Evolutionary conservation across 176 grass and related monocot genomes (phyloP).

Genomic region (Cenchrus purpureus): DNA sequence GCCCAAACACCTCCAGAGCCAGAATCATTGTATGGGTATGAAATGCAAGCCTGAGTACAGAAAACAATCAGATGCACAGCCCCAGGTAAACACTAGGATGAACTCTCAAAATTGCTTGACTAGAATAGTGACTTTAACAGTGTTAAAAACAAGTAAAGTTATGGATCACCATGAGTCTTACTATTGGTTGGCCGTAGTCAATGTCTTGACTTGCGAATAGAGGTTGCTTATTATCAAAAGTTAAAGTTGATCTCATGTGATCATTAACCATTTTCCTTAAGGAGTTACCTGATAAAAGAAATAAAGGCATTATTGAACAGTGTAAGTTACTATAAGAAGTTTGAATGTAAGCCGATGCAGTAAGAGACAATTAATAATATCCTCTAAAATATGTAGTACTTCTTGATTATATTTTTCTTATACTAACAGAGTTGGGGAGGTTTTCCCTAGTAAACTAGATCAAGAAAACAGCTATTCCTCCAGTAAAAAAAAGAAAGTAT

Average conservation of each 20-base stretch:
- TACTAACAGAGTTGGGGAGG: neutral
- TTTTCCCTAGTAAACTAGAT: neutral
- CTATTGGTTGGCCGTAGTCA: slow-evolving; percentile 56
- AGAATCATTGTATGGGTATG: slow-evolving; percentile 56
- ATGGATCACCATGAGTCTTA: slow-evolving; percentile 32
- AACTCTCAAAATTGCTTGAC: neutral
- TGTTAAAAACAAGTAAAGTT: neutral
- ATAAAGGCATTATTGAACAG: neutral
- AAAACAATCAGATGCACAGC: slow-evolving; percentile 16
- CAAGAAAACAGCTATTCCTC: neutral
- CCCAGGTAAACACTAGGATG: neutral
- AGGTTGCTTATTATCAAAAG: slow-evolving; percentile 49
- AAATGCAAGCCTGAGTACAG: slow-evolving; percentile 45
- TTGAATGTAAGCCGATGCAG: neutral
- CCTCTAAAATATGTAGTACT: neutral
- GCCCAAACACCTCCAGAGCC: slow-evolving; percentile 42
- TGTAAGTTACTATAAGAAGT: neutral
- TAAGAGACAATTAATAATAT: slow-evolving; percentile 8
- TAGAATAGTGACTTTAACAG: neutral
- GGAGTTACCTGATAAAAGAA: slow-evolving; percentile 43
- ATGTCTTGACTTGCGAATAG: slow-evolving; percentile 43
- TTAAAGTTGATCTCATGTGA: slow-evolving; percentile 48
- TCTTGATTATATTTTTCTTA: neutral
- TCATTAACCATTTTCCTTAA: slow-evolving; percentile 33
- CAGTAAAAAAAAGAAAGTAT: neutral